These are phyloP conservation scores for Gypsophila paniculata DNA, from an alignment of 179 eudicot genomes.

Conservation along the genomic window DNA sequence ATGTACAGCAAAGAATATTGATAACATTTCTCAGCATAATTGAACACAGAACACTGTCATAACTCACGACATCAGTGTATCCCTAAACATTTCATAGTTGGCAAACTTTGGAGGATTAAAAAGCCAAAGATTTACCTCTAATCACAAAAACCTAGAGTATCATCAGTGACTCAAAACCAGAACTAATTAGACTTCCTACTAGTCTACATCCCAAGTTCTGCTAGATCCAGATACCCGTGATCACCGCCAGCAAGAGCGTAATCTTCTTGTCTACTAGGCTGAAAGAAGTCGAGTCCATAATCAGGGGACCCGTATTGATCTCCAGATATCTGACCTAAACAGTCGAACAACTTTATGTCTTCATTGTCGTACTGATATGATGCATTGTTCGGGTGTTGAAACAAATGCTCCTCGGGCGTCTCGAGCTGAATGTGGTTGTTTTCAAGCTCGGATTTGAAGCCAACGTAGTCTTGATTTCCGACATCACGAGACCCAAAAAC, in stretches of 20 bases:
- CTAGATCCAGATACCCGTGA: constrained; percentile 22
- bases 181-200: too few relatives aligned
- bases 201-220: constrained; percentile 18
- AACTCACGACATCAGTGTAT: not conserved
- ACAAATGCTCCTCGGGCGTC: not conserved
- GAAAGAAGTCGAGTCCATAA: constrained; percentile 22
- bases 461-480: constrained; percentile 5
- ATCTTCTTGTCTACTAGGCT: constrained; percentile 27
- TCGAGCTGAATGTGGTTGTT: constrained; percentile 18
- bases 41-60: not conserved
- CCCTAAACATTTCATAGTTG: not conserved
- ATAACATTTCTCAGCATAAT: too few relatives aligned
- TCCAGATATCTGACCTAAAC: constrained; percentile 8
- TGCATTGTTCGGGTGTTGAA: not conserved
- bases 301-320: not conserved
- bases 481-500: not conserved
- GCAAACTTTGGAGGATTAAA: not conserved
- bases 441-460: constrained; percentile 24
- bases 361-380: not conserved
- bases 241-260: constrained; percentile 11
- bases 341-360: not conserved
- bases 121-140: constrained; percentile 18
- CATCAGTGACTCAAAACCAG: not conserved
- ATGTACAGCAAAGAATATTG: too few relatives aligned
- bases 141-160: constrained; percentile 26